Conservation (phyloP, 2,329 filamentous ascomycete species). For the Pseudophaeomoniella oleicola region DNA sequence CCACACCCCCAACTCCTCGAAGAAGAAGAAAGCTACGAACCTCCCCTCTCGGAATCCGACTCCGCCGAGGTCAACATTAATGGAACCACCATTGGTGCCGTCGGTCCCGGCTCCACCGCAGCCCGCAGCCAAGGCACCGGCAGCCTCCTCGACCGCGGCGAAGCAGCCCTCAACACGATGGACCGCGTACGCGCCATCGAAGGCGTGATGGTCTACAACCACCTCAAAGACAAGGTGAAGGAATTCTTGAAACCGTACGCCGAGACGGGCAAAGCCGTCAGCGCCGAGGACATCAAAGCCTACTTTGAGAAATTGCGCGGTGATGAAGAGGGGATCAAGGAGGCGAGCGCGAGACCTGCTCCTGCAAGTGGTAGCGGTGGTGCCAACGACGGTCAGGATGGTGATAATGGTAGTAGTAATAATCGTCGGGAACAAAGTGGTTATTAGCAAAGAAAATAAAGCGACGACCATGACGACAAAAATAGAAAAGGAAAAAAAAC, state of each 20-base stretch:
- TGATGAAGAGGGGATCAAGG: constrained; percentile 60
- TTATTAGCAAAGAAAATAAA: constrained; percentile 2
- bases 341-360: constrained; percentile 33
- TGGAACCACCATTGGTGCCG: constrained; percentile 29
- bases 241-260: constrained; percentile 88
- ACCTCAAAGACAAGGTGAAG: constrained; percentile 91
- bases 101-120: constrained; percentile 1
- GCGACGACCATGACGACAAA: background rate
- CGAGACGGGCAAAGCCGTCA: constrained; percentile 73
- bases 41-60: constrained; percentile 61
- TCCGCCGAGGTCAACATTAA: too few species aligned
- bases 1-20: constrained; percentile 71
- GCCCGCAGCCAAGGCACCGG: constrained; percentile 54
- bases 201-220: constrained; percentile 96
- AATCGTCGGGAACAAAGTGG: constrained; percentile 6
- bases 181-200: constrained; percentile 90
- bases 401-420: constrained; percentile 1
- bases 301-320: constrained; percentile 92
- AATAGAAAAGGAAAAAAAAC: too few species aligned
- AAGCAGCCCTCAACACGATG: constrained; percentile 80
- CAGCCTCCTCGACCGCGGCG: constrained; percentile 77
- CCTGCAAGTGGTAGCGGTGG: constrained; percentile 1
- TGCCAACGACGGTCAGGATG: background rate
- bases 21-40: constrained; percentile 89
- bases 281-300: constrained; percentile 88